Evolutionary conservation across 495 filamentous ascomycete genomes (phyloP), one percentile per base, ranked within the genome.

Genomic region (Pseudevernia furfuracea): DNA sequence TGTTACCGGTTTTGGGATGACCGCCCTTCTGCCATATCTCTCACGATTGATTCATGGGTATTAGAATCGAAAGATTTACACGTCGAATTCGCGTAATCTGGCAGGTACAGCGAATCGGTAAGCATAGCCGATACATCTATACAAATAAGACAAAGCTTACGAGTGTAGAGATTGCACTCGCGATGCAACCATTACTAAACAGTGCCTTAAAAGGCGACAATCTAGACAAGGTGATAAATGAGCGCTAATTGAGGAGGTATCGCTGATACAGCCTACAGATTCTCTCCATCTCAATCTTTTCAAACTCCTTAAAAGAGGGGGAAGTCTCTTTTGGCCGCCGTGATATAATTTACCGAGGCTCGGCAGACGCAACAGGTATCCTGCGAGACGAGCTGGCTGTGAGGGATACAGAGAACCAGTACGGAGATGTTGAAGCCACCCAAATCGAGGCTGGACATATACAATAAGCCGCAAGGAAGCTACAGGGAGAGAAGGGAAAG

Each of bases 71-170:
- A 66, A 71, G 21, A 58, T 64, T 17, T 56, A 63, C 15, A 63
- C 69, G 67, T 37, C 66, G 69, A 55, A 66, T 77, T n/a, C 66
- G 73, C 65, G 57, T 78, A 12, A 68, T 78, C 6, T 77, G 68
- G 71, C 57, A 77, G 64, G 52, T 46, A 39, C 30, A 32, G 21
- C 37, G 32, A 14, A 61, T 61, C 59, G 59, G 25, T 52, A 52
- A 61, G 59, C 43, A 28, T 15, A 19, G 23, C 11, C 19, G 6
- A 19, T 60, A 15, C 23, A 52, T 3, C 17, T 34, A 43, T 5
- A 43, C 39, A 43, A 17, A 15, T 48, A 43, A 61, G 7, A 12
- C 5, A 12, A 46, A 1, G 43, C 43, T 56, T 3, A 57, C 49
- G 30, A 39, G 21, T 34, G 34, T 28, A 63, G 49, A 63, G 14